These are phyloP conservation scores for Scheffersomyces titani DNA, from an alignment of 1,139 yeast genomes.

Conservation along the genomic window DNA sequence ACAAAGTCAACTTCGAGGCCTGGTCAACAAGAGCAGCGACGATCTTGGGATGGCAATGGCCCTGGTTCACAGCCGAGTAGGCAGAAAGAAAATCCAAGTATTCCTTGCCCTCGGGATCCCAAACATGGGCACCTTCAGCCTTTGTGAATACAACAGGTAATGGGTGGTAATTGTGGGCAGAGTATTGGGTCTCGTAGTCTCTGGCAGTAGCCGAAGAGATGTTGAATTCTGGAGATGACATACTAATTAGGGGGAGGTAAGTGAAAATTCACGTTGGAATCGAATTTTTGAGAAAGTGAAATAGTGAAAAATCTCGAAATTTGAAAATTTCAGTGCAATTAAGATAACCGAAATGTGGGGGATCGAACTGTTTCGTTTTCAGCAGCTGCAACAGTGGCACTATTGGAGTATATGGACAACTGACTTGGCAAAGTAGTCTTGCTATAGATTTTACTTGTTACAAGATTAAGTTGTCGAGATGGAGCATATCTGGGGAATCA, in stretches of 20 bases:
- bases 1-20: constrained; percentile 79
- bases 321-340: background rate
- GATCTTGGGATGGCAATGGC: constrained; percentile 96
- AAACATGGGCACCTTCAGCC: constrained; percentile 89
- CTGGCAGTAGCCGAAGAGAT: constrained; percentile 68
- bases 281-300: background rate
- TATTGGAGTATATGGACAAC: background rate
- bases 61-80: constrained; percentile 96
- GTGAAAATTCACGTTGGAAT: background rate
- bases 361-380: background rate
- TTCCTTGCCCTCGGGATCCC: constrained; percentile 97
- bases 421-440: background rate
- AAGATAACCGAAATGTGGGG: background rate
- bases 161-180: constrained; percentile 98
- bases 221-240: constrained; percentile 30
- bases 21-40: constrained; percentile 83
- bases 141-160: constrained; percentile 89
- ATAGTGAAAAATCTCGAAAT: background rate
- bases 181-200: constrained; percentile 73
- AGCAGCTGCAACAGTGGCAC: background rate
- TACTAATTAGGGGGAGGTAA: constrained; percentile 6
- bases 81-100: constrained; percentile 89
- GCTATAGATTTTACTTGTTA: background rate
- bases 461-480: background rate
- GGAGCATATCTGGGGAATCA: background rate